phyloP scores from a whole-genome alignment of 2,329 filamentous ascomycete genomes.

The Hypoxylon sp. region DNA sequence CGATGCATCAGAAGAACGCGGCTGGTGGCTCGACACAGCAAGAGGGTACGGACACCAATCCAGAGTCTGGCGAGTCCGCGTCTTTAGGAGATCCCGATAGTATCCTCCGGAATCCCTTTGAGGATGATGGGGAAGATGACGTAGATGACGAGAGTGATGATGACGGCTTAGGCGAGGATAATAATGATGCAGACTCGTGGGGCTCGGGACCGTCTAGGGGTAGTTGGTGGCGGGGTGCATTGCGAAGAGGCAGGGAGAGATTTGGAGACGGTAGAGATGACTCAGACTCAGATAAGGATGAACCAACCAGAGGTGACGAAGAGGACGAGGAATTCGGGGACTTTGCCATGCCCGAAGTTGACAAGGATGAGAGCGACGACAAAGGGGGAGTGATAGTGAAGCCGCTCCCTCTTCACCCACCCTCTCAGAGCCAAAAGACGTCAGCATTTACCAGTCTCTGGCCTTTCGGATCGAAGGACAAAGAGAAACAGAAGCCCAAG shows the following conservation, averaged over 20 bases:
- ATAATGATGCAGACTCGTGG: slow-evolving; percentile 49
- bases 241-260: slow-evolving; percentile 45
- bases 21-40: slow-evolving; percentile 52
- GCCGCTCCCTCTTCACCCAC: slow-evolving; percentile 63
- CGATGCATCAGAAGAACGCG: slow-evolving; percentile 74
- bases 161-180: slow-evolving; percentile 48
- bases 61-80: slow-evolving; percentile 48
- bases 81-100: slow-evolving; percentile 34
- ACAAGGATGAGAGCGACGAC: slow-evolving; percentile 42
- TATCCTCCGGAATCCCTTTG: slow-evolving; percentile 47
- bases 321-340: slow-evolving; percentile 70
- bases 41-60: slow-evolving; percentile 52
- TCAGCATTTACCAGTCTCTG: slow-evolving; percentile 62
- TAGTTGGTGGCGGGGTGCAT: slow-evolving; percentile 60
- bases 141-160: slow-evolving; percentile 58
- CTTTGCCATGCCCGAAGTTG: slow-evolving; percentile 70
- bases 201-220: slow-evolving; percentile 48
- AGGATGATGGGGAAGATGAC: slow-evolving; percentile 60
- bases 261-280: slow-evolving; percentile 55
- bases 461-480: slow-evolving; percentile 58
- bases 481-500: slow-evolving; percentile 45
- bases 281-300: slow-evolving; percentile 55
- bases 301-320: slow-evolving; percentile 38
- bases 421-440: slow-evolving; percentile 49
- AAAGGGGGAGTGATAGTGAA: slow-evolving; percentile 57